Conservation (phyloP, 192 early-diverging fungal species). For the Umbelopsis ramanniana region DNA sequence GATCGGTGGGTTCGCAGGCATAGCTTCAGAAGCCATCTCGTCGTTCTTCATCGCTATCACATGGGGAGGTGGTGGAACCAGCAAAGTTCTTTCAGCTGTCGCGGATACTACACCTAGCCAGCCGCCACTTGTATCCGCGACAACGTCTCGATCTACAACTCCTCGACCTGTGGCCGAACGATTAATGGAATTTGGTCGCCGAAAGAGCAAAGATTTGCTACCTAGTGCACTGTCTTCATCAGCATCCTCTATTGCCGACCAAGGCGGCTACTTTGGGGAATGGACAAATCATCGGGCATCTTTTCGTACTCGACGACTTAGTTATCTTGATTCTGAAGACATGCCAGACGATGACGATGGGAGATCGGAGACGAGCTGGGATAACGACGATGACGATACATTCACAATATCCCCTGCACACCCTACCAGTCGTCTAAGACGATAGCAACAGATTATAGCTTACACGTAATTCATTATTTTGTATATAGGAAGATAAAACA, state of each 20-base stretch:
- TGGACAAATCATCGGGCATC: not conserved
- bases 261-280: constrained; percentile 12
- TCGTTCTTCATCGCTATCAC: constrained; percentile 31
- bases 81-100: no score
- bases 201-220: constrained; percentile 5
- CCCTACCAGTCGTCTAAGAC: not conserved
- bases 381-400: constrained; percentile 11
- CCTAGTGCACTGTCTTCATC: not conserved
- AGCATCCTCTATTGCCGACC: not conserved
- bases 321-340: not conserved
- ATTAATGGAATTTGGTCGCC: constrained; percentile 5
- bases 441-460: not conserved
- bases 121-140: not conserved
- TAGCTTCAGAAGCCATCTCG: constrained; percentile 34
- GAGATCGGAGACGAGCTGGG: constrained; percentile 5
- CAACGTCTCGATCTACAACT: not conserved
- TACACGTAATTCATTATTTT: not conserved
- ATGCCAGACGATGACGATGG: constrained; percentile 6
- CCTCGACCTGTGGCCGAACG: constrained; percentile 6
- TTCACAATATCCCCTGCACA: not conserved
- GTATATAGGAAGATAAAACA: not conserved
- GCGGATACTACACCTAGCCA: not conserved
- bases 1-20: constrained; percentile 40
- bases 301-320: not conserved
- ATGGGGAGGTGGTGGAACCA: constrained; percentile 23